These are phyloP conservation scores for Lachnellula cervina DNA, from an alignment of 2,329 filamentous ascomycete genomes.

Conservation along the genomic window DNA sequence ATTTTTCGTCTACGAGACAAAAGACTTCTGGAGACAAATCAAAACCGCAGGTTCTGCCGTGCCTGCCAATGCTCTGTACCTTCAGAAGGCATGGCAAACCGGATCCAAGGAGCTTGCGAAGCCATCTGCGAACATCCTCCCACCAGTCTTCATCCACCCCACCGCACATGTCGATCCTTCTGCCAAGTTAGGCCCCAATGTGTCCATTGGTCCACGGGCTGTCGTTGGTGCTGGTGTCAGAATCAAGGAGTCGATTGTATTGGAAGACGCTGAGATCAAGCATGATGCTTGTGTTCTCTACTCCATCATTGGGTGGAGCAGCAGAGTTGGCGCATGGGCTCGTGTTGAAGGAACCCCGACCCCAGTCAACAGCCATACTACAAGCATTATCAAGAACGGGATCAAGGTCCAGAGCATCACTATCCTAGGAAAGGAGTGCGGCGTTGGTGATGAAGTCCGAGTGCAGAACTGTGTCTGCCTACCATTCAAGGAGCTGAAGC, in stretches of 20 bases:
- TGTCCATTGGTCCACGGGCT: conserved; percentile 89
- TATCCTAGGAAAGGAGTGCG: conserved; percentile 93
- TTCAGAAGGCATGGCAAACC: conserved; percentile 86
- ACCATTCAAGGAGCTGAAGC: conserved; percentile 96
- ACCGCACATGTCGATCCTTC: conserved; percentile 86
- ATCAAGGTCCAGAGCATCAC: conserved; percentile 99
- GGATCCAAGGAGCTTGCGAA: conserved; percentile 75
- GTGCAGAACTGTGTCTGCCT: conserved; percentile 98
- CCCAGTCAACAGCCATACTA: conserved; percentile 80
- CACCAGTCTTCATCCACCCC: conserved; percentile 93
- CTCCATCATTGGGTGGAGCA: conserved; percentile 95
- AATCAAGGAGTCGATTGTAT: conserved; percentile 92
- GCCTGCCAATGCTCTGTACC: conserved; percentile 92
- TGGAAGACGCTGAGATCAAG: conserved; percentile 93
- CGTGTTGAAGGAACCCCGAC: conserved; percentile 94
- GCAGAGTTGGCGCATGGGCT: conserved; percentile 94
- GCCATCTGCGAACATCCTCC: conserved; percentile 81
- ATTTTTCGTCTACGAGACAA: conserved; percentile 97
- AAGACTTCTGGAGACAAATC: conserved; percentile 99
- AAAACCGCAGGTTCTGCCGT: conserved; percentile 98
- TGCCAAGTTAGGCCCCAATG: conserved; percentile 94
- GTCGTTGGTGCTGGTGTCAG: conserved; percentile 80
- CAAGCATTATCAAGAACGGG: conserved; percentile 94
- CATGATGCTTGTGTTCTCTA: conserved; percentile 95
- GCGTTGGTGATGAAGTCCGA: conserved; percentile 85